phyloP scores from a whole-genome alignment of 306 rosid genomes.

The Cicer arietinum region DNA sequence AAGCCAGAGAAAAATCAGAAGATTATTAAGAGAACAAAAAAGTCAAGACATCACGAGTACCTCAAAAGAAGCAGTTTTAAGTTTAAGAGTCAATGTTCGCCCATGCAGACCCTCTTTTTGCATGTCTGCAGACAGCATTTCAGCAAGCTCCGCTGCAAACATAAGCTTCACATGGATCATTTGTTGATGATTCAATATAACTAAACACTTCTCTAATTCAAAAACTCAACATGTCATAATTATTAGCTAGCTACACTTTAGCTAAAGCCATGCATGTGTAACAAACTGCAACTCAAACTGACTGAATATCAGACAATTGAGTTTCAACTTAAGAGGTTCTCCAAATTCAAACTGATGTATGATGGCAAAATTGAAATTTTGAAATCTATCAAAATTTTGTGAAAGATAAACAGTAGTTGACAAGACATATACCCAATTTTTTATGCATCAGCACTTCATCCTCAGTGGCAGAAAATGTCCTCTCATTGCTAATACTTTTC shows the following conservation, averaged over 20 bases:
- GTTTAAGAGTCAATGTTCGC: constrained; percentile 85
- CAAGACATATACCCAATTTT: constrained; percentile 64
- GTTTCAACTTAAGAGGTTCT: constrained; percentile 31
- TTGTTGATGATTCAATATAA: constrained; percentile 25
- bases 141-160: constrained; percentile 87
- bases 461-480: constrained; percentile 85
- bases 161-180: constrained; percentile 41
- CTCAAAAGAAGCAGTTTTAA: constrained; percentile 93
- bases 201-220: background rate
- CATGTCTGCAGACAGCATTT: constrained; percentile 85
- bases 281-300: constrained; percentile 34
- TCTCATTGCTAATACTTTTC: constrained; percentile 91
- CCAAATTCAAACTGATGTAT: constrained; percentile 24
- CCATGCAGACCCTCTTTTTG: constrained; percentile 84
- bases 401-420: constrained; percentile 29
- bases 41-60: constrained; percentile 45
- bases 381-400: background rate
- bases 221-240: constrained; percentile 23
- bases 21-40: constrained; percentile 29
- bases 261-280: constrained; percentile 11
- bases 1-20: constrained; percentile 14
- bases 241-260: constrained; percentile 36
- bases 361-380: constrained; percentile 19
- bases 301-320: constrained; percentile 2
- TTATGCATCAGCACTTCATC: constrained; percentile 60